Conservation (phyloP, 148 eudicot species). For the Simmondsia chinensis region DNA sequence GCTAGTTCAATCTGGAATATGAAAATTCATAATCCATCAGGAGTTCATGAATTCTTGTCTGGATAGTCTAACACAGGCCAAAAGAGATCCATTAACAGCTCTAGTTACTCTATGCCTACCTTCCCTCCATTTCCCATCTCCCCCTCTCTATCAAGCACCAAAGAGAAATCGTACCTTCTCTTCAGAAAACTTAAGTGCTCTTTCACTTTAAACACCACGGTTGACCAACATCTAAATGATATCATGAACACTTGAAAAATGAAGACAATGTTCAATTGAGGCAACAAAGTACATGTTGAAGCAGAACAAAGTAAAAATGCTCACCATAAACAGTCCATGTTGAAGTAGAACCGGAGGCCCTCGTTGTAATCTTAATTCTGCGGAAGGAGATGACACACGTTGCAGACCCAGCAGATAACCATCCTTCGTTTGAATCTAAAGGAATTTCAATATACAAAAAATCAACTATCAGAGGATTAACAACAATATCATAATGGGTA, state of each 20-base stretch:
- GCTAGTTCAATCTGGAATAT: no score
- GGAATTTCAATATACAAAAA: background rate
- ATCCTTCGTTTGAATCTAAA: conserved; percentile 70
- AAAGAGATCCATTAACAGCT: no score
- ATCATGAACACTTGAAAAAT: background rate
- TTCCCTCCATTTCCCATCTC: no score
- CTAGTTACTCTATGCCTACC: no score
- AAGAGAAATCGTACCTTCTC: no score
- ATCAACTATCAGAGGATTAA: background rate
- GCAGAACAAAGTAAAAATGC: background rate
- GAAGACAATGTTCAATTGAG: background rate
- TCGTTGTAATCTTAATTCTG: conserved; percentile 13
- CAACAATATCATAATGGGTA: background rate
- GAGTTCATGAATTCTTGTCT: no score
- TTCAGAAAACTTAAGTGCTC: no score
- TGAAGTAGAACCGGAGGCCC: conserved; percentile 67
- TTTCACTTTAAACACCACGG: no score
- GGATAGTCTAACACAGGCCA: no score
- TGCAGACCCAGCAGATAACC: conserved; percentile 74
- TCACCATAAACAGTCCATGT: conserved; percentile 89
- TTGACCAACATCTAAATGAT: background rate
- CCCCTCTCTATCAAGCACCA: no score
- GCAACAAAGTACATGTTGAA: background rate
- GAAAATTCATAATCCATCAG: no score
- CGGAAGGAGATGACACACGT: conserved; percentile 45